These are phyloP conservation scores for Eucalyptus tenuipes DNA, from an alignment of 345 rosid genomes.

Conservation along the genomic window DNA sequence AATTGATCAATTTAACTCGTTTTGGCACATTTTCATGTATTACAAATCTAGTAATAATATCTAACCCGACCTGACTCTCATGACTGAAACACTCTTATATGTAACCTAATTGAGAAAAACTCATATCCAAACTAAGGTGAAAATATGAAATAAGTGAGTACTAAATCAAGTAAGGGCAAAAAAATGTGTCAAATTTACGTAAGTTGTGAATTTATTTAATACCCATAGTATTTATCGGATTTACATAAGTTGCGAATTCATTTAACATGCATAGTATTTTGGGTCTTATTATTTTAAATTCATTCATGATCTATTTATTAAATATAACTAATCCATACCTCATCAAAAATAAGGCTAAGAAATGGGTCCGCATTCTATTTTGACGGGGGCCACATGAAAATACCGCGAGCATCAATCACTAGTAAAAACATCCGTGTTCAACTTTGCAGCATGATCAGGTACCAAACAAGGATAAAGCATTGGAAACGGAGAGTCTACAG, in stretches of 20 bases:
- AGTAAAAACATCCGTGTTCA: neutral
- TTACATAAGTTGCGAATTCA: too few species aligned
- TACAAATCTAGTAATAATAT: neutral
- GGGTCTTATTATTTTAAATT: too few species aligned
- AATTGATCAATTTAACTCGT: too few species aligned
- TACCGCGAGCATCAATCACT: neutral
- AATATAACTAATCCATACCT: neutral
- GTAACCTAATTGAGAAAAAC: too few species aligned
- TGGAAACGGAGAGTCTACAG: neutral
- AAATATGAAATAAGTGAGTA: neutral
- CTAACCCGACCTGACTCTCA: rapidly evolving
- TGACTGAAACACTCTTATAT: neutral
- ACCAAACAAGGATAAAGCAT: neutral
- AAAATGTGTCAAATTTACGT: neutral
- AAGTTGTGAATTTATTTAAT: too few species aligned
- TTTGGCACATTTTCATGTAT: too few species aligned
- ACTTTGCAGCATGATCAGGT: neutral
- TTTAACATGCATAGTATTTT: too few species aligned
- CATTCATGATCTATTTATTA: too few species aligned
- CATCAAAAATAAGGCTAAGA: neutral
- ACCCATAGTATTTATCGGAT: too few species aligned
- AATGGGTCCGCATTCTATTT: neutral
- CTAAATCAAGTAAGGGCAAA: neutral
- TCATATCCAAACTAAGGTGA: neutral
- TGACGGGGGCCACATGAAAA: neutral